Base-by-base conservation (phyloP, 495 filamentous ascomycete species). In the Penicillium canariense region DNA sequence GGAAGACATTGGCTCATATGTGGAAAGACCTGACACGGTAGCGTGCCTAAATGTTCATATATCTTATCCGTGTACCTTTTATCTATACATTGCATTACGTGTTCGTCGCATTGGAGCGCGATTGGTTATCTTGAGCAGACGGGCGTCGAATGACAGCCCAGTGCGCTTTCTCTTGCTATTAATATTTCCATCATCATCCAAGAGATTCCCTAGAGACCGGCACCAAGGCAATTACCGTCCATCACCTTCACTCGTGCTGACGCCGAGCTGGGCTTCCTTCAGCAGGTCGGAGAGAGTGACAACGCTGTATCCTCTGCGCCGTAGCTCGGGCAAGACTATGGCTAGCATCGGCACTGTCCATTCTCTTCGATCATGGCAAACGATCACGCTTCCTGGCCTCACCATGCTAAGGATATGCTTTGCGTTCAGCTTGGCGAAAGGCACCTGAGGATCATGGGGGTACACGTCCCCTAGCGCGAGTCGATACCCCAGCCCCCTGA, bases 361-460 rank as follows among this genome's bases (percentile, higher is more conserved):
- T 43, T 76, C 71, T 65, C 90, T 79, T 59, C 90, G 66, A 75
- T 96, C 90, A 72, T 95, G 90, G 60, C 87, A 88, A 20, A 95
- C 82, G 36, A 95, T 84, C 36, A 96, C 83, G 38, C 83, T 86
- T 1, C 90, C 90, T 0, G 87, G 84, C 39, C 76, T 67, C 25
- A 89, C 68, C 86, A 90, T 90, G 65, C 87, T 88, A 60, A 93
- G 63, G 3, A 96, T 78, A 76, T 94, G 89, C 48, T 73, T 75
- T n/a, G 87, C 84, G 74, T 96, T 96, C 49, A 92, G 48, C 57
- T 76, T 76, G 64, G 78, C 71, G 61, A 76, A 85, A 18, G 70
- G 69, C 30, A 96, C 82, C 74, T 92, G 88, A 42, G 90, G 81
- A 70, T 96, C 90, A 70, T 95, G 89, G 12, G 90, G 90, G 68